phyloP scores from a whole-genome alignment of 2,329 filamentous ascomycete genomes.

The Penicillium sp. region DNA sequence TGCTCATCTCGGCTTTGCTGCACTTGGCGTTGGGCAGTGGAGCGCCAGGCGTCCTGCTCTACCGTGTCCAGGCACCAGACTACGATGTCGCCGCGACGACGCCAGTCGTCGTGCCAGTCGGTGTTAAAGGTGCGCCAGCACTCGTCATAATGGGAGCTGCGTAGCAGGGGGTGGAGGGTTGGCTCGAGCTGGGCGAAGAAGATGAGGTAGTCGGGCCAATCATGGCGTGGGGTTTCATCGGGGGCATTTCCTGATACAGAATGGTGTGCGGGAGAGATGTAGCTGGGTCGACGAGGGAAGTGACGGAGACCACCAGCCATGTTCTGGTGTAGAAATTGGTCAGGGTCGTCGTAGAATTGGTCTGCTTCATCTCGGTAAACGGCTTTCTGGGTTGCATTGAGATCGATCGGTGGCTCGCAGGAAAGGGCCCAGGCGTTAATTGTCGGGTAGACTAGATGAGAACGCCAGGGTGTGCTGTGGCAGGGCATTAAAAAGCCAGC shows the following conservation, averaged over 20 bases:
- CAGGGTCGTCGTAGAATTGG: slow-evolving; percentile 72
- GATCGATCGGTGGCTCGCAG: slow-evolving; percentile 81
- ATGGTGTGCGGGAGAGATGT: slow-evolving; percentile 14
- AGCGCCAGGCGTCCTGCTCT: slow-evolving; percentile 39
- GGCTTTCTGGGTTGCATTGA: slow-evolving; percentile 59
- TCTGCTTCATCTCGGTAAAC: slow-evolving; percentile 86
- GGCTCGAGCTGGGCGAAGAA: slow-evolving; percentile 60
- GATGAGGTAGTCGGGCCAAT: slow-evolving; percentile 50
- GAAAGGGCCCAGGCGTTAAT: slow-evolving; percentile 80
- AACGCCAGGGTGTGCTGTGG: slow-evolving; percentile 93
- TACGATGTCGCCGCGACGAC: slow-evolving; percentile 60
- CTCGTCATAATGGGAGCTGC: slow-evolving; percentile 52
- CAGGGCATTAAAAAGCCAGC: slow-evolving; percentile 89
- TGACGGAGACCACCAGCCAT: slow-evolving; percentile 46
- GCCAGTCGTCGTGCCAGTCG: slow-evolving; percentile 61
- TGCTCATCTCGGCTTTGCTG: slow-evolving; percentile 30
- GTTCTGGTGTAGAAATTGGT: slow-evolving; percentile 55
- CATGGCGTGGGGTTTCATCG: slow-evolving; percentile 22
- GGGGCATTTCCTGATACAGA: neutral
- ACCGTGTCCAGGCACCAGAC: slow-evolving; percentile 54
- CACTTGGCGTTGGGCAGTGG: slow-evolving; percentile 23
- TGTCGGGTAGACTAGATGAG: slow-evolving; percentile 71
- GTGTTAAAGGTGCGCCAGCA: slow-evolving; percentile 62
- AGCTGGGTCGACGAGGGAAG: slow-evolving; percentile 35
- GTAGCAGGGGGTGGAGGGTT: slow-evolving; percentile 45